Percentiles rank a stretch among this genome's conserved stretches.
Evolutionary conservation across 495 filamentous ascomycete species (phyloP).

Genomic region (Penicillium crystallinum): DNA sequence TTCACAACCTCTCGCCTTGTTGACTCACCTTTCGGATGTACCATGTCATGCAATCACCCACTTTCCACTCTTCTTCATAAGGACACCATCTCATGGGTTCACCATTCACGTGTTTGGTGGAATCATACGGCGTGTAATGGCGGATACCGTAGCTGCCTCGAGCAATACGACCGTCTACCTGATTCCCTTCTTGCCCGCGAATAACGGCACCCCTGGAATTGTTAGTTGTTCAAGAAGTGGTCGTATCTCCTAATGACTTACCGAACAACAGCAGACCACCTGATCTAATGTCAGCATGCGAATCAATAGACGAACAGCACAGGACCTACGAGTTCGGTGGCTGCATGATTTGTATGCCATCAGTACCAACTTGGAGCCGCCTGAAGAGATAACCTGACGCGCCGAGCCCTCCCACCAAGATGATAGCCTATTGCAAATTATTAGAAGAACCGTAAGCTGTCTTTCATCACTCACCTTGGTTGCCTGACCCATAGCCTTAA

Average conservation of each 20-base stretch:
- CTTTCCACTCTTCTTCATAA: slow-evolving; percentile 19
- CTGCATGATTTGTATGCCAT: slow-evolving; percentile 51
- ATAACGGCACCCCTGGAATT: slow-evolving; percentile 42
- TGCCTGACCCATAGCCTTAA: slow-evolving; percentile 8
- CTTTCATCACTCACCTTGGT: slow-evolving; percentile 9
- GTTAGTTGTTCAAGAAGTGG: slow-evolving; percentile 1
- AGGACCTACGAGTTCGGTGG: slow-evolving; percentile 53
- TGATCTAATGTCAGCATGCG: background rate
- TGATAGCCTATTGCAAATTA: slow-evolving; percentile 43
- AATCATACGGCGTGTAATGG: slow-evolving; percentile 27
- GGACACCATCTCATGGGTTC: background rate
- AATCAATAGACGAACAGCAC: background rate
- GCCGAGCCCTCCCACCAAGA: slow-evolving; percentile 73
- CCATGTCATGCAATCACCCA: slow-evolving; percentile 21
- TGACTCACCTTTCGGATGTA: slow-evolving; percentile 31
- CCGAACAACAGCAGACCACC: slow-evolving; percentile 28
- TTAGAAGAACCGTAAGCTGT: background rate
- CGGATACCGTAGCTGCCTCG: slow-evolving; percentile 47
- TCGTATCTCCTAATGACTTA: slow-evolving; percentile 11
- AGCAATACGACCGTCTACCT: slow-evolving; percentile 43
- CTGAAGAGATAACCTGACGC: slow-evolving; percentile 60
- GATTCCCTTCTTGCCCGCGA: slow-evolving; percentile 36
- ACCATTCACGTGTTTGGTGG: slow-evolving; percentile 13
- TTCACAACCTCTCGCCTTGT: no score
- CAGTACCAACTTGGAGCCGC: slow-evolving; percentile 40